phyloP scores from a whole-genome alignment of 345 rosid genomes.

The Eutrema heterophyllum region DNA sequence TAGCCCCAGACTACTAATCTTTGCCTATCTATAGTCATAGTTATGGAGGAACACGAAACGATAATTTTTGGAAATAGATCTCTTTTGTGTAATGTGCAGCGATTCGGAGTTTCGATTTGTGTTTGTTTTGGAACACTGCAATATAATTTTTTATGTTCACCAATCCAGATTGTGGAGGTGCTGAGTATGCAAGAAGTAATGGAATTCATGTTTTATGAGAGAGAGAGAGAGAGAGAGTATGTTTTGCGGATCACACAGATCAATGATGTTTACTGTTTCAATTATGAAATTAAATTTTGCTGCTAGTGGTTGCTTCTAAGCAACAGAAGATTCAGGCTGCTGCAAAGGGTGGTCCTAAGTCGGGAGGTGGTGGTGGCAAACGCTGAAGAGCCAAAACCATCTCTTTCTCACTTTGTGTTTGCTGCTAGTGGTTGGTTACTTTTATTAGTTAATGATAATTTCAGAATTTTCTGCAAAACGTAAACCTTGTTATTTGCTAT shows the following conservation, averaged over 20 bases:
- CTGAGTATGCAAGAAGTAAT: conserved; percentile 66
- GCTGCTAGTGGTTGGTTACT: conserved; percentile 18
- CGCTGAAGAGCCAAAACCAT: conserved; percentile 21
- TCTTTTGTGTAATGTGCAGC: not conserved
- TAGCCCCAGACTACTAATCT: not conserved
- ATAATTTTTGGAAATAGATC: not conserved
- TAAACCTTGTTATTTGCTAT: conserved; percentile 13
- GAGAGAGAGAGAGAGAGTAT: no score
- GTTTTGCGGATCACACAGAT: no score
- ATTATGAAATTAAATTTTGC: no score
- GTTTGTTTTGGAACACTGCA: not conserved
- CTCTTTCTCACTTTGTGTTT: not conserved
- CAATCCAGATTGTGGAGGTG: conserved; percentile 77
- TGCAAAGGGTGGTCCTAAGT: conserved; percentile 34
- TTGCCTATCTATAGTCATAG: not conserved
- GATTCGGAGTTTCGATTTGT: not conserved
- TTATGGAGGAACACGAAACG: no score
- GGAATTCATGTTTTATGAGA: conserved; percentile 56
- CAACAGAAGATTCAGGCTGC: conserved; percentile 3
- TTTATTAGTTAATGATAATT: conserved; percentile 17
- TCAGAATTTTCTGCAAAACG: conserved; percentile 16
- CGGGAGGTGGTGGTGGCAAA: conserved; percentile 41
- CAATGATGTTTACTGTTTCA: no score
- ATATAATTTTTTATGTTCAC: not conserved
- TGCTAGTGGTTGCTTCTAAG: no score